Evolutionary conservation across 495 filamentous ascomycete species (phyloP).

Genomic region (Hypoxylon subgilvum): DNA sequence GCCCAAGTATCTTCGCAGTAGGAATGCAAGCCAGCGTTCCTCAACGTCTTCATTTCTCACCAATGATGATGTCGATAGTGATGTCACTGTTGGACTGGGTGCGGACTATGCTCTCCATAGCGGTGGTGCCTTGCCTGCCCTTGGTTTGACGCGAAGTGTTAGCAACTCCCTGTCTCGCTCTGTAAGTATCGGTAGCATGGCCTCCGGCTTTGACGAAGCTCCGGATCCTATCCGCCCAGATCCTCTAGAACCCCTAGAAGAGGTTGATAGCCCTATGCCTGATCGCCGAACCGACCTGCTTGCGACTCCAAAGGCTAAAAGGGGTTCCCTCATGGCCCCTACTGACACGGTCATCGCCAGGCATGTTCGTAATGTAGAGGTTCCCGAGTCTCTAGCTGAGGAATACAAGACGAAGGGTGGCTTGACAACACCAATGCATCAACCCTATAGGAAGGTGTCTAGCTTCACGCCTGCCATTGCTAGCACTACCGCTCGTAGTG

Average conservation of each 20-base stretch:
- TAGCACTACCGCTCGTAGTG: slow-evolving; percentile 65
- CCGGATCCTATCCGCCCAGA: slow-evolving; percentile 62
- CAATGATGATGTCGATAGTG: slow-evolving; percentile 66
- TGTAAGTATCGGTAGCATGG: slow-evolving; percentile 91
- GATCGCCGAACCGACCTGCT: slow-evolving; percentile 42
- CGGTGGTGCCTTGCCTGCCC: slow-evolving; percentile 72
- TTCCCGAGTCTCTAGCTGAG: slow-evolving; percentile 85
- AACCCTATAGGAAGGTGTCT: slow-evolving; percentile 50
- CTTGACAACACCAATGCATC: slow-evolving; percentile 56
- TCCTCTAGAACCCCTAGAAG: slow-evolving; percentile 58
- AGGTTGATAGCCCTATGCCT: slow-evolving; percentile 49
- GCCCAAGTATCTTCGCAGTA: slow-evolving; percentile 74
- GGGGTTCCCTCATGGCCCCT: slow-evolving; percentile 60
- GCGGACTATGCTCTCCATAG: slow-evolving; percentile 86
- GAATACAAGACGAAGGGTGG: slow-evolving; percentile 72
- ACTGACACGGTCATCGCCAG: slow-evolving; percentile 89
- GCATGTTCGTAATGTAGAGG: slow-evolving; percentile 84
- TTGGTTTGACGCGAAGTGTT: slow-evolving; percentile 57
- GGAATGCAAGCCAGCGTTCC: slow-evolving; percentile 77
- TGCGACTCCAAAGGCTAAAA: slow-evolving; percentile 58
- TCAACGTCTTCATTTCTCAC: slow-evolving; percentile 77
- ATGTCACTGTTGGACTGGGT: slow-evolving; percentile 68
- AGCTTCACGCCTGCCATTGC: slow-evolving; percentile 53
- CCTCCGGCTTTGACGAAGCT: slow-evolving; percentile 83
- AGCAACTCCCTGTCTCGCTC: slow-evolving; percentile 72